These are phyloP conservation scores for Pseudocercospora fuligena DNA, from an alignment of 2,329 filamentous ascomycete species.

Conservation along the genomic window DNA sequence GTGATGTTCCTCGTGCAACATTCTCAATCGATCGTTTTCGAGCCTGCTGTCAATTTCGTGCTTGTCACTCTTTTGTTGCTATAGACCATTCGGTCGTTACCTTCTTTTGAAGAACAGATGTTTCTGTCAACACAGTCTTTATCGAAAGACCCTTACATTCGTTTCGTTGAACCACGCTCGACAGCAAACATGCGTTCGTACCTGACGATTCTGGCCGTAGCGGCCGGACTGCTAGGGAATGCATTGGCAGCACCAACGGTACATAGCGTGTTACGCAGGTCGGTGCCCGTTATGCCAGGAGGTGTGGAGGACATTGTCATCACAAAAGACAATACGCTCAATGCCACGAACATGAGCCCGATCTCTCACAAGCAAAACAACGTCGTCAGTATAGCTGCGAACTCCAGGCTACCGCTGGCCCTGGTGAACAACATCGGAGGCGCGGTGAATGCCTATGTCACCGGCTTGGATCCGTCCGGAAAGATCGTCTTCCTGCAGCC, in stretches of 20 bases:
- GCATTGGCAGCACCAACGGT: slow-evolving; percentile 14
- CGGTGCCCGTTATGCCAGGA: slow-evolving; percentile 21
- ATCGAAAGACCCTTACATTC: neutral
- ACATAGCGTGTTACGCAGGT: slow-evolving; percentile 6
- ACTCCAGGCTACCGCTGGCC: slow-evolving; percentile 29
- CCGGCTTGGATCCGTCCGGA: slow-evolving; percentile 49
- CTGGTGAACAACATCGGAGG: slow-evolving; percentile 53
- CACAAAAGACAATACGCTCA: slow-evolving; percentile 23
- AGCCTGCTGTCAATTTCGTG: neutral
- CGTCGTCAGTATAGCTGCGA: slow-evolving; percentile 11
- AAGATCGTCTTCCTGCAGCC: slow-evolving; percentile 52
- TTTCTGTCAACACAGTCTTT: slow-evolving; percentile 1
- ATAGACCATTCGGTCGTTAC: neutral
- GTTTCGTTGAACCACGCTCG: neutral
- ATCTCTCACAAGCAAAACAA: slow-evolving; percentile 12
- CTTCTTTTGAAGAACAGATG: neutral
- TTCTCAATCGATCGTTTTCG: neutral
- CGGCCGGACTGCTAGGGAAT: slow-evolving; percentile 12
- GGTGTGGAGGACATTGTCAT: slow-evolving; percentile 24
- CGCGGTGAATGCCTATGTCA: slow-evolving; percentile 53
- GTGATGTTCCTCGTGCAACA: neutral
- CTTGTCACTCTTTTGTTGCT: neutral
- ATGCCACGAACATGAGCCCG: slow-evolving; percentile 22
- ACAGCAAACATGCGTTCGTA: slow-evolving; percentile 12
- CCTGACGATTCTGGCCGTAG: slow-evolving; percentile 9